These are phyloP conservation scores for Leishmania tarentolae DNA, from an alignment of 208 protist species.

Conservation along the genomic window DNA sequence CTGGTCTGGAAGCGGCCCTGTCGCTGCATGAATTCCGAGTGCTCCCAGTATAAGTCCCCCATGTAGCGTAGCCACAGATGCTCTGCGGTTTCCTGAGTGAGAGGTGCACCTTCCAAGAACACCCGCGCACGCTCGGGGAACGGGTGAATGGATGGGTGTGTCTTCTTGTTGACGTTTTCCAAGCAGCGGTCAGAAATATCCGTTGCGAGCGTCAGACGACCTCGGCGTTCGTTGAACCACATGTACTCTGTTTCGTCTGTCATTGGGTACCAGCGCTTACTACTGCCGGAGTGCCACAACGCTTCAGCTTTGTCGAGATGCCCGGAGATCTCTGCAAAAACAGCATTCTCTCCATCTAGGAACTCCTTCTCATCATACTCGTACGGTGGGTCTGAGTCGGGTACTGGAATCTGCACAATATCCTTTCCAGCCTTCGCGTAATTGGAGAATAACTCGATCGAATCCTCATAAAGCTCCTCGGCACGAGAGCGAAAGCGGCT, in stretches of 20 bases:
- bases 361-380: conserved; percentile 91
- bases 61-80: conserved; percentile 92
- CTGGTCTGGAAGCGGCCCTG: conserved; percentile 77
- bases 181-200: conserved; percentile 89
- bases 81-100: conserved; percentile 90
- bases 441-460: conserved; percentile 83
- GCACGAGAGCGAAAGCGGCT: conserved; percentile 74
- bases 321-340: conserved; percentile 78
- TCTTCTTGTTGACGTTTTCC: conserved; percentile 91
- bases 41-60: conserved; percentile 88
- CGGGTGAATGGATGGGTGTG: conserved; percentile 89
- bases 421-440: conserved; percentile 76
- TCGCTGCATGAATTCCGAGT: conserved; percentile 84
- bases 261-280: conserved; percentile 87
- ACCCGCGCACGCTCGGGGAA: conserved; percentile 84
- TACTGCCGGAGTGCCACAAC: conserved; percentile 83
- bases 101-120: conserved; percentile 82
- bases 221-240: conserved; percentile 90
- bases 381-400: conserved; percentile 80
- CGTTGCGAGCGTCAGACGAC: conserved; percentile 72
- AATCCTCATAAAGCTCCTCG: conserved; percentile 86
- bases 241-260: conserved; percentile 91
- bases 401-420: conserved; percentile 87
- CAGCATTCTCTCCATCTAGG: conserved; percentile 83
- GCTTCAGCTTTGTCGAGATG: conserved; percentile 85